Base-by-base conservation (phyloP, 1,284 basidiomycete genomes). In the Cutaneotrichosporon sp. region DNA sequence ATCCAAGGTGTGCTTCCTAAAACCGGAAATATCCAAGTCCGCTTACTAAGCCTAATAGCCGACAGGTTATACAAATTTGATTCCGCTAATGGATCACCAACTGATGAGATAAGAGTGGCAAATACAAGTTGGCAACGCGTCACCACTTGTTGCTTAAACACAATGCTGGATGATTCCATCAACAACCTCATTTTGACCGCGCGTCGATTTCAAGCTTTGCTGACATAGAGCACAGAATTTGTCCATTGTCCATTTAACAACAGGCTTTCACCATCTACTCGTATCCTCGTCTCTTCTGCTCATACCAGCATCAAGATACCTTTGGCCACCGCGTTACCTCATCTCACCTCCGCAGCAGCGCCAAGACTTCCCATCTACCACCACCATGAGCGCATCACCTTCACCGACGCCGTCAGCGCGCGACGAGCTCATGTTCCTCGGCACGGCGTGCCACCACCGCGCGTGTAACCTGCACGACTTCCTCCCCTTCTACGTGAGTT, bases 401-500 rank as follows among this genome's bases (percentile, higher is more conserved):
- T 67, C 66, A 5, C 58, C 58, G 30, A 38, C 58, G 11, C 40
- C 61, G 60, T 67, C 66, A 40, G 49, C 42, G 46, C 56, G 60
- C 21, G 66, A 67, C 42, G 77, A 81, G 70, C 69, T 81, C 64
- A 72, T 81, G 66, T 81, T 80, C 65, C 70, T 81, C 16, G 80
- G 80, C 26, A 71, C 72, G 59, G 72, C 74, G 56, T 81, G 80
- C 61, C 65, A 76, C 58, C 80, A 81, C 62, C 64, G 70, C 18
- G 71, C 73, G 42, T 81, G 80, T 67, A 73, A 80, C 60, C 69
- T 81, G 30, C 67, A 80, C 63, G 80, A 81, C 65, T 81, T 81
- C 57, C 71, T 81, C 3, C 80, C 80, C 4, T 78, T 81, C 69
- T 64, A 68, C 61, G 78, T 80, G 65, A 74, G 77, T 68, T 11